These are phyloP conservation scores for Tolypocladium guangdongense DNA, from an alignment of 2,329 filamentous ascomycete species.

Conservation along the genomic window DNA sequence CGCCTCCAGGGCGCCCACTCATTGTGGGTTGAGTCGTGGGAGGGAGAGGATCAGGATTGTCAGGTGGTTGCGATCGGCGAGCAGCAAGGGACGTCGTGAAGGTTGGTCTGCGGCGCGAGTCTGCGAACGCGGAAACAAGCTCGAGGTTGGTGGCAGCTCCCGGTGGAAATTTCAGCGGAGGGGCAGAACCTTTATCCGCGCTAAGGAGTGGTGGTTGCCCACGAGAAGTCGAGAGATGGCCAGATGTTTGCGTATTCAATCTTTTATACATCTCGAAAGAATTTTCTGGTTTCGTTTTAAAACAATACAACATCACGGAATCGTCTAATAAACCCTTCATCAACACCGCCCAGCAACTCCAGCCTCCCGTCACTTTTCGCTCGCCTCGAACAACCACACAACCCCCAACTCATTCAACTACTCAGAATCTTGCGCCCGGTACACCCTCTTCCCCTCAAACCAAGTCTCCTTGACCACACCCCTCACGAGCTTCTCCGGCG, in stretches of 20 bases:
- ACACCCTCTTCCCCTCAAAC: constrained; percentile 36
- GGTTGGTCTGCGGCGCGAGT: neutral
- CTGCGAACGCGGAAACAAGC: neutral
- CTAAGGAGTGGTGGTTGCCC: too few relatives aligned
- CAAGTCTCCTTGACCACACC: constrained; percentile 41
- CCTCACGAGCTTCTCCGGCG: constrained; percentile 31
- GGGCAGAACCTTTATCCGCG: constrained; percentile 1
- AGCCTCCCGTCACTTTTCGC: neutral
- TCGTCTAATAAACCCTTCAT: neutral
- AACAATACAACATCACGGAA: too few relatives aligned
- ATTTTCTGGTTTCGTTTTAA: too few relatives aligned
- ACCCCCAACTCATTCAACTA: neutral
- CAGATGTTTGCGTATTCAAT: neutral
- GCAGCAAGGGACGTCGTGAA: neutral
- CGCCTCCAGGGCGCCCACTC: constrained; percentile 49
- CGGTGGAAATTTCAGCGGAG: constrained; percentile 1
- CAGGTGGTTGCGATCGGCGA: neutral
- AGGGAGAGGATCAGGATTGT: neutral
- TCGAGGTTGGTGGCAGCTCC: neutral
- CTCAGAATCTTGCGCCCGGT: constrained; percentile 1
- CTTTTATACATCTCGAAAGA: neutral
- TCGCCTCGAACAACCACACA: neutral
- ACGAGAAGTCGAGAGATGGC: too few relatives aligned
- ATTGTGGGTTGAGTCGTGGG: constrained; percentile 22
- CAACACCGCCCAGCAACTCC: neutral